Evolutionary conservation across 164 flowering plant species (phyloP), one percentile per base, ranked within the genome.

Genomic region (Stephania yunnanensis): DNA sequence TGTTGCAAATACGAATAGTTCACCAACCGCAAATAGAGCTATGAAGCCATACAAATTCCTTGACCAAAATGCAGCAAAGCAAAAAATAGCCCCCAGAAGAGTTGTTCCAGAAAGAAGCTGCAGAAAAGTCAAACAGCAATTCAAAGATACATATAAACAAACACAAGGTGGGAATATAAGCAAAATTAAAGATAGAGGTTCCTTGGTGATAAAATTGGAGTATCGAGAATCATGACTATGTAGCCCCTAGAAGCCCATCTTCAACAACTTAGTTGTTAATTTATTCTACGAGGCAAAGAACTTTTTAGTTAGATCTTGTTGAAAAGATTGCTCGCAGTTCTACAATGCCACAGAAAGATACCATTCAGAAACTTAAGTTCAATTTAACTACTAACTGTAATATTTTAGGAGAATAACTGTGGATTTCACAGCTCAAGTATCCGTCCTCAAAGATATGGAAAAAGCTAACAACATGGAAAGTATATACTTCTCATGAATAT

Each of bases 51-150:
- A 87, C 81, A 91, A 75, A 83, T 83, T 89, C 84, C 74, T 87
- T 42, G 88, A 76, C 76, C 87, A 87, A 76, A 95, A 95, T 70
- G 98, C 92, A 76, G 77, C 74, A 79, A 93, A 89, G 90, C 98
- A 93, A 78, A 89, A 91, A 67, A 86, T 77, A 11, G 94, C 96
- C 72, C 99, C 98, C 36, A 91, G 76, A 74, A 95, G 81, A 31
- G 95, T 90, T 73, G 98, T 87, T 8, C 80, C 86, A 46, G 94
- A 87, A 75, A 95, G 96, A 86, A 95, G 93, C 99, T 95, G 89
- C 71, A 80, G 5, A 58, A 69, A 66, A 75, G 42, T 64, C 65
- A 64, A 73, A 68, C 11, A 66, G 77, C 13, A 42, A 36, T 61
- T 73, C 36, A 74, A 46, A 58, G 48, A 1, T 11, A 66, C 1